A percentile compares a stretch with the other conserved stretches of the same genome.
Conservation (phyloP, 768 basidiomycete genomes). For the Lactarius sanguifluus region DNA sequence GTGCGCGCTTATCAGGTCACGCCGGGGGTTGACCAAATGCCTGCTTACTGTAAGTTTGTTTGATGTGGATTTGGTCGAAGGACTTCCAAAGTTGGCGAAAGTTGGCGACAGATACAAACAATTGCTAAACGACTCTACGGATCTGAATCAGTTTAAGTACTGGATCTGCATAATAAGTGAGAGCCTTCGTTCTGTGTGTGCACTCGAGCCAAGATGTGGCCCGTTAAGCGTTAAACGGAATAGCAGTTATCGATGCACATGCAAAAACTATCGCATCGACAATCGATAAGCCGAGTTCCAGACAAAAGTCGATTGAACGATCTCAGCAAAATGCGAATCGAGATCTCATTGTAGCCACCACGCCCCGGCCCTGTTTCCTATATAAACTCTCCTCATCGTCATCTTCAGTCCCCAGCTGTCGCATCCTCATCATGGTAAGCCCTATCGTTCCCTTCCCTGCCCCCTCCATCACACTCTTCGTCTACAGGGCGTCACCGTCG, state of each 20-base stretch:
- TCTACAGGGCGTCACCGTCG: conserved; percentile 67
- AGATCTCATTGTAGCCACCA: conserved; percentile 26
- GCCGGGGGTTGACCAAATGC: too few species aligned
- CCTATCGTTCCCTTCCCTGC: conserved; percentile 1
- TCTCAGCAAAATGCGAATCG: conserved; percentile 17
- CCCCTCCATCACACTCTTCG: conserved; percentile 7
- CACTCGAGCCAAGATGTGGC: not conserved
- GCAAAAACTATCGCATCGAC: conserved; percentile 8
- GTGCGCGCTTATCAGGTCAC: not conserved
- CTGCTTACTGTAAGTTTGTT: not conserved
- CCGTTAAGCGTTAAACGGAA: not conserved
- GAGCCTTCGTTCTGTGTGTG: not conserved
- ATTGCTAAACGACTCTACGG: not conserved
- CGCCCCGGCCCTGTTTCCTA: conserved; percentile 25
- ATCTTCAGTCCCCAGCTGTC: conserved; percentile 11
- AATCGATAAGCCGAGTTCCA: conserved; percentile 22
- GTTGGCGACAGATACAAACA: not conserved
- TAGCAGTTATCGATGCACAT: not conserved
- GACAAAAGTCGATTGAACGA: conserved; percentile 21
- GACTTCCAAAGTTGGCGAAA: not conserved
- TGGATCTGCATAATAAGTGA: not conserved
- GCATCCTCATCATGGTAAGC: conserved; percentile 26
- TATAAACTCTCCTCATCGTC: conserved; percentile 28
- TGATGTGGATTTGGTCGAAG: not conserved
- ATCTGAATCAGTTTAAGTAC: not conserved